Evolutionary conservation across 2,329 filamentous ascomycete genomes (phyloP), one percentile per base, ranked within the genome.

Genomic region (Pseudocercospora pini-densiflorae): DNA sequence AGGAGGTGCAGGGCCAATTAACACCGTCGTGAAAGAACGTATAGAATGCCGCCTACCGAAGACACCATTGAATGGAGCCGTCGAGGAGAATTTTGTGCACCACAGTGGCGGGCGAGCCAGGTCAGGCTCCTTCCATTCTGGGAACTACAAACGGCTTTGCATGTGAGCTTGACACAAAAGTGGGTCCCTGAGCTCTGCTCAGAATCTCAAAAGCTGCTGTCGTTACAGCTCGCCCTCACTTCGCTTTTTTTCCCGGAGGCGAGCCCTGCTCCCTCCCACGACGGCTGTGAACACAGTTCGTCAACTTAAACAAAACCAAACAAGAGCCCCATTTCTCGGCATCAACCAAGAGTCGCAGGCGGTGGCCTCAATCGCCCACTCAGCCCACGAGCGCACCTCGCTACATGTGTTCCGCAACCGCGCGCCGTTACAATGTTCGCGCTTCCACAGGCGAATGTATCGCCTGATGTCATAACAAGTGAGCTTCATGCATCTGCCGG

Each of bases 391-490:
- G 40, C 40, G 16, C 16, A 43, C 40, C 40, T 43, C 16, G 16
- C 16, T 43, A 43, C n/a, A 7, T 43, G 40, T 19, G 40, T 43
- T 43, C 14, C 16, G 40, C 40, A 43, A 19, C 16, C 14, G 40
- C 40, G 40, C 40, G 40, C 24, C 51, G 16, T 33, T 27, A 55
- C 23, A 31, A 67, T 67, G 65, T 67, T 67, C 65, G 65, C 65
- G 14, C 49, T 67, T 40, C 65, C 65, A 36, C 65, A 67, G 58
- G 61, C 65, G 33, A 61, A 29, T 21, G 10, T 27, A 27, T 23
- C n/a, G 29, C 55, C 29, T 19, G n/a, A 43, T 24, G 21, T 19
- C 19, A 31, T 33, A 10, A 40, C n/a, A 58, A 31, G 55, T 58
- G 55, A 58, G 55, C n/a, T 58, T 43, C n/a, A 24, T 27, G 10